phyloP scores from a whole-genome alignment of 805 yeast species.

The Blastobotrys robertii region DNA sequence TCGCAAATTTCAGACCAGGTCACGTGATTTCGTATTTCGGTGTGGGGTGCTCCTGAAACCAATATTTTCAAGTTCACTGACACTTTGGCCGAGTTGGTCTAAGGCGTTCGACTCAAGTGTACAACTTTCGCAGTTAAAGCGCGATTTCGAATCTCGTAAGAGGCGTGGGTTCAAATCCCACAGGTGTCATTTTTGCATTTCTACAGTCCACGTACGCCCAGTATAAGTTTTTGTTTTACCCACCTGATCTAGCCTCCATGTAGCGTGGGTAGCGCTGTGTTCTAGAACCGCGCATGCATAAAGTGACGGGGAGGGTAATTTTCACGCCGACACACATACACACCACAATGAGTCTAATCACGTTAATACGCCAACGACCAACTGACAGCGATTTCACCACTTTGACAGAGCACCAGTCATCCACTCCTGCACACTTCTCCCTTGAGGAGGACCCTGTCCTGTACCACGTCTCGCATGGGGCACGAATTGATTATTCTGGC shows the following conservation, averaged over 20 bases:
- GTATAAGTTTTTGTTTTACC: no score
- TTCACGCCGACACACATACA: not conserved
- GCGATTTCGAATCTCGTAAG: slow-evolving; percentile 48
- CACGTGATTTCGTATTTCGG: no score
- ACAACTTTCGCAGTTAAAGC: not conserved
- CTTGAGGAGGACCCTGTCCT: slow-evolving; percentile 27
- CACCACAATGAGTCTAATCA: slow-evolving; percentile 1
- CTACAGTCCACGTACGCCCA: no score
- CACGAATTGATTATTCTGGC: slow-evolving; percentile 2
- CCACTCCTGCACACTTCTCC: slow-evolving; percentile 26
- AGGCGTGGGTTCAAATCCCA: slow-evolving; percentile 85
- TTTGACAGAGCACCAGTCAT: slow-evolving; percentile 23
- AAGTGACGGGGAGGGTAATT: no score
- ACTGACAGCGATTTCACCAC: slow-evolving; percentile 17
- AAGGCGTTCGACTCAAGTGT: slow-evolving; percentile 5
- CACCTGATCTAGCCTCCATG: no score
- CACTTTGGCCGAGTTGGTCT: slow-evolving; percentile 6
- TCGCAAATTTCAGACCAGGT: no score
- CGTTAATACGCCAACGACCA: not conserved
- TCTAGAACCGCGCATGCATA: no score
- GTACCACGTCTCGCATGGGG: slow-evolving; percentile 10
- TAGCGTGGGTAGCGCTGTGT: no score
- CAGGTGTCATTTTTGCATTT: slow-evolving; percentile 59
- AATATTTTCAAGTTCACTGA: not conserved
- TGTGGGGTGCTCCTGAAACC: no score